Conservation (phyloP, 805 yeast species). For the Wickerhamomyces alni region DNA sequence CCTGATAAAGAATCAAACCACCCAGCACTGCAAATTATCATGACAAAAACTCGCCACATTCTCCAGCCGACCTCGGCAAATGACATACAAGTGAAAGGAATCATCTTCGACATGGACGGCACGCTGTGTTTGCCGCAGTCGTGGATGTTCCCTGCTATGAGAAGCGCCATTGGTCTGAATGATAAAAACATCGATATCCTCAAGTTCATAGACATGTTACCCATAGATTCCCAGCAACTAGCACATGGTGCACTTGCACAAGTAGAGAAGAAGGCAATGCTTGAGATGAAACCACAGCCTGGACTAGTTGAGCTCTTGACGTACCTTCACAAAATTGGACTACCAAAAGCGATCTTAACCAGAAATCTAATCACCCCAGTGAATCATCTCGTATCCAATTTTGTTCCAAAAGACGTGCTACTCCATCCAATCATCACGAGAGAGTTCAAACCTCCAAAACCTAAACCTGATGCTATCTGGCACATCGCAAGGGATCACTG, state of each 20-base stretch:
- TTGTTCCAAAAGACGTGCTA: conserved; percentile 30
- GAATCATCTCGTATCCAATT: conserved; percentile 38
- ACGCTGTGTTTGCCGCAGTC: conserved; percentile 63
- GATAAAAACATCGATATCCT: conserved; percentile 45
- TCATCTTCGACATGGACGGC: conserved; percentile 79
- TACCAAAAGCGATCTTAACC: conserved; percentile 56
- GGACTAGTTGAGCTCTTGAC: conserved; percentile 14
- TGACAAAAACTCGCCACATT: conserved; percentile 9
- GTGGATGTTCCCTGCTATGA: conserved; percentile 54
- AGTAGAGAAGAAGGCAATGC: conserved; percentile 63
- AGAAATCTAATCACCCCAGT: conserved; percentile 54
- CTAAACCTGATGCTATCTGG: conserved; percentile 55
- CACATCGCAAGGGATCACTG: conserved; percentile 44
- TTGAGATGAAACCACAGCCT: conserved; percentile 36
- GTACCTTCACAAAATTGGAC: conserved; percentile 4
- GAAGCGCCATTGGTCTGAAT: conserved; percentile 47
- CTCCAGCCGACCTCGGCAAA: conserved; percentile 15
- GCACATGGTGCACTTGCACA: conserved; percentile 42
- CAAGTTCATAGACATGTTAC: conserved; percentile 39
- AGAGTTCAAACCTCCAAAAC: conserved; percentile 63
- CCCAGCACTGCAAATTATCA: too few species aligned
- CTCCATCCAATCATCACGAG: conserved; percentile 56
- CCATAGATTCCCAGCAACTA: conserved; percentile 28
- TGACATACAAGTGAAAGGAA: conserved; percentile 37
- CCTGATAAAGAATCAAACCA: too few species aligned